phyloP scores from a whole-genome alignment of 257 asterid genomes.

The Ajuga chamaepitys region DNA sequence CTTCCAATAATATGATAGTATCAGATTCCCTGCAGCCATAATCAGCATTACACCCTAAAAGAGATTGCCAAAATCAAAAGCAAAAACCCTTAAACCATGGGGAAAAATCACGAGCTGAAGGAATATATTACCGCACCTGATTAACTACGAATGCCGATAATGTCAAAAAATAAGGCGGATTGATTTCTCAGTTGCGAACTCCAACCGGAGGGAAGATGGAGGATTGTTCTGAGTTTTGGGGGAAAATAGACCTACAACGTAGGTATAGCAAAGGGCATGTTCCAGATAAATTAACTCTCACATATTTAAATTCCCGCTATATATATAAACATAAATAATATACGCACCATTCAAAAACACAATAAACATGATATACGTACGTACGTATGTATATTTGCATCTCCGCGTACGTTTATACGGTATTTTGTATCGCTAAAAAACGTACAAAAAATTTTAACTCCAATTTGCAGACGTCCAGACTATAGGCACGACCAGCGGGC shows the following conservation, averaged over 20 bases:
- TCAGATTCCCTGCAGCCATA: neutral
- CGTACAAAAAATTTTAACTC: too few species aligned
- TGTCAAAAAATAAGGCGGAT: neutral
- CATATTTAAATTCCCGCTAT: conserved; percentile 23
- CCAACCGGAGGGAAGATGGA: conserved; percentile 18
- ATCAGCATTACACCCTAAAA: neutral
- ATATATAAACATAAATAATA: conserved; percentile 1
- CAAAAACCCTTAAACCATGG: neutral
- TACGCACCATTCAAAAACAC: too few species aligned
- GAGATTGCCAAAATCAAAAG: neutral
- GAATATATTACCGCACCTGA: neutral
- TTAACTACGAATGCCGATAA: neutral
- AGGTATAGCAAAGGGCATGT: conserved; percentile 15
- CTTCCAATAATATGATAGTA: neutral
- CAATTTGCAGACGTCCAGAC: too few species aligned
- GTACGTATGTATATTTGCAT: neutral
- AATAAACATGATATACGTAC: neutral
- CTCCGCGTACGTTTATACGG: neutral
- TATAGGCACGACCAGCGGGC: too few species aligned
- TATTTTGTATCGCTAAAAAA: neutral
- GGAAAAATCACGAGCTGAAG: neutral
- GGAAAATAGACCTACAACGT: conserved; percentile 19
- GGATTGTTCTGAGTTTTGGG: conserved; percentile 12
- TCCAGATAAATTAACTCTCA: neutral
- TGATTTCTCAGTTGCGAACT: neutral